Conservation (phyloP, 129 eudicot species). For the Saussurea involucrata region DNA sequence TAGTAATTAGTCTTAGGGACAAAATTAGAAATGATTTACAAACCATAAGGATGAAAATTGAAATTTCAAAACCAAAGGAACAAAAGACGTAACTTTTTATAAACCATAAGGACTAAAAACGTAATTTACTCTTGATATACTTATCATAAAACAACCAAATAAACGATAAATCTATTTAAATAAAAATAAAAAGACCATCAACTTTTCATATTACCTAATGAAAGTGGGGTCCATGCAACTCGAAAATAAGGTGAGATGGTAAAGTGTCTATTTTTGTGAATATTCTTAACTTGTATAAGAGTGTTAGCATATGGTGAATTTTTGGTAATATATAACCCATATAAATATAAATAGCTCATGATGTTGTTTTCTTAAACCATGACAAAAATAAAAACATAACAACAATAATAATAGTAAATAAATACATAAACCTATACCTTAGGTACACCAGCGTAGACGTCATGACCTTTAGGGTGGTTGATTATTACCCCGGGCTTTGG, state of each 20-base stretch:
- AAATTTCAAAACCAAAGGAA: too few relatives aligned
- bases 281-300: background rate
- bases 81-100: too few relatives aligned
- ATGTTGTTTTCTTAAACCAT: background rate
- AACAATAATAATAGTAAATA: background rate
- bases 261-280: background rate
- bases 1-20: too few relatives aligned
- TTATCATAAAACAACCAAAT: too few relatives aligned
- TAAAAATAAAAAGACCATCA: background rate
- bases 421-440: constrained; percentile 43
- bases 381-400: background rate
- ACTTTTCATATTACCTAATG: background rate
- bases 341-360: background rate
- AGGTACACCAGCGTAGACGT: constrained; percentile 87
- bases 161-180: too few relatives aligned
- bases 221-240: background rate
- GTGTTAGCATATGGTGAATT: background rate
- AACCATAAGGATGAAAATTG: too few relatives aligned
- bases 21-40: too few relatives aligned
- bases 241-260: background rate
- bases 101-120: too few relatives aligned
- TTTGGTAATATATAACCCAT: background rate
- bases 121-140: too few relatives aligned
- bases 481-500: constrained; percentile 76
- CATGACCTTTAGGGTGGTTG: constrained; percentile 63